Conservation (phyloP, 129 eudicot genomes). For the Lonicera japonica region DNA sequence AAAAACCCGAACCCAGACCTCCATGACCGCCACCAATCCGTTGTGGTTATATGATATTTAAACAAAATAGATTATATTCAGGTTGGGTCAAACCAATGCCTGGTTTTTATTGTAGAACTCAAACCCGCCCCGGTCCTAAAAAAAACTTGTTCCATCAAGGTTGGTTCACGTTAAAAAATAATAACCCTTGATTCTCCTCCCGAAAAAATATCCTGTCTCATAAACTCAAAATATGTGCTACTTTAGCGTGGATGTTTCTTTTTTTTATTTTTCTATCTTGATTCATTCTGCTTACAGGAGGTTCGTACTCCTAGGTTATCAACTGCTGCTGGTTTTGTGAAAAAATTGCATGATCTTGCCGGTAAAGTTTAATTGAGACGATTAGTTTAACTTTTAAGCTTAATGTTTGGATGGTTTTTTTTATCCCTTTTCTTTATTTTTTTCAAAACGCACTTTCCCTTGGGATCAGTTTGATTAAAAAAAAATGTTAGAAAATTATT, state of each 20-base stretch:
- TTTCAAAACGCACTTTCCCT: too few species aligned
- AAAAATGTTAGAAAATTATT: too few species aligned
- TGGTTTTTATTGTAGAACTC: too few species aligned
- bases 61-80: too few species aligned
- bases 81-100: too few species aligned
- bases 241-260: neutral
- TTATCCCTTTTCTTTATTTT: neutral
- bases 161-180: too few species aligned
- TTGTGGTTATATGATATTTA: too few species aligned
- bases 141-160: neutral
- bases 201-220: neutral
- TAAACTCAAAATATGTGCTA: too few species aligned
- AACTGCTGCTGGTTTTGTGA: slow-evolving; percentile 33
- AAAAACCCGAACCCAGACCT: too few species aligned
- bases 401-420: neutral
- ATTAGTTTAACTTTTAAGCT: neutral
- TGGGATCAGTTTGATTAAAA: too few species aligned
- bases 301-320: slow-evolving; percentile 20
- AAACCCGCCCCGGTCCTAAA: too few species aligned
- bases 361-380: slow-evolving; percentile 22
- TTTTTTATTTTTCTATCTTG: neutral
- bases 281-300: slow-evolving; percentile 23
- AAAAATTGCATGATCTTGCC: slow-evolving; percentile 38
- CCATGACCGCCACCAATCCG: too few species aligned
- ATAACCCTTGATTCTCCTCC: neutral